These are phyloP conservation scores for Fusarium scirpi DNA, from an alignment of 2,329 filamentous ascomycete species.

Conservation along the genomic window DNA sequence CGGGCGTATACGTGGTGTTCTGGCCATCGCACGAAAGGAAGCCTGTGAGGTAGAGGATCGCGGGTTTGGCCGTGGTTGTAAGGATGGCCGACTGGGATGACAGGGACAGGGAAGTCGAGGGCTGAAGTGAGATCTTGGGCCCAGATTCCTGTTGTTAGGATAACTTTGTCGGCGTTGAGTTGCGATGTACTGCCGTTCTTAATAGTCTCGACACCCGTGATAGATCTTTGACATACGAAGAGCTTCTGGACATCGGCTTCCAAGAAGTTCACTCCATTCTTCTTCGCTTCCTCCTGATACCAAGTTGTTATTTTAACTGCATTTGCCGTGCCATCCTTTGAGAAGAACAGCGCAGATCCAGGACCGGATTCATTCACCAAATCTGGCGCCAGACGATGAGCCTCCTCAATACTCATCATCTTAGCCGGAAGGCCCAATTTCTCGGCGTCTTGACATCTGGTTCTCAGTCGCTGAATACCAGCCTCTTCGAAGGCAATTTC, in stretches of 20 bases:
- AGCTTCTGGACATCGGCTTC: slow-evolving; percentile 31
- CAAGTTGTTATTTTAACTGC: slow-evolving; percentile 28
- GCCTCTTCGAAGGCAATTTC: slow-evolving; percentile 35
- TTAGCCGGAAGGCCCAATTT: slow-evolving; percentile 20
- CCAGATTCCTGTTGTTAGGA: slow-evolving; percentile 44
- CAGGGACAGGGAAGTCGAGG: slow-evolving; percentile 35
- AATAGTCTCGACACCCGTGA: slow-evolving; percentile 20
- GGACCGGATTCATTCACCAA: slow-evolving; percentile 20
- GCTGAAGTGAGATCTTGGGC: slow-evolving; percentile 32
- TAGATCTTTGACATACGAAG: not conserved
- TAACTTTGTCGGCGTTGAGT: slow-evolving; percentile 34
- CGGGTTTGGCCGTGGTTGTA: slow-evolving; percentile 31
- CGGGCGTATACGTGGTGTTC: slow-evolving; percentile 42
- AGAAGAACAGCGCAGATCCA: slow-evolving; percentile 32
- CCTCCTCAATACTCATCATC: slow-evolving; percentile 25
- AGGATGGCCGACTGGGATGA: slow-evolving; percentile 42
- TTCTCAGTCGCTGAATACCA: slow-evolving; percentile 17
- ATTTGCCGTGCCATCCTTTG: slow-evolving; percentile 40
- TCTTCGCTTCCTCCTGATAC: slow-evolving; percentile 31
- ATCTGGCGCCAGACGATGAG: slow-evolving; percentile 27
- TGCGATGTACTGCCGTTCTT: not conserved
- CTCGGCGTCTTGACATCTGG: slow-evolving; percentile 15
- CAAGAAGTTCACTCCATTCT: slow-evolving; percentile 19
- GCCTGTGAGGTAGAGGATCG: not conserved
- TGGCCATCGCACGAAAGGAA: slow-evolving; percentile 39